A percentile compares a stretch with the other conserved stretches of the same genome.
phyloP scores from a whole-genome alignment of 345 rosid species.

The Lepidium sativum region DNA sequence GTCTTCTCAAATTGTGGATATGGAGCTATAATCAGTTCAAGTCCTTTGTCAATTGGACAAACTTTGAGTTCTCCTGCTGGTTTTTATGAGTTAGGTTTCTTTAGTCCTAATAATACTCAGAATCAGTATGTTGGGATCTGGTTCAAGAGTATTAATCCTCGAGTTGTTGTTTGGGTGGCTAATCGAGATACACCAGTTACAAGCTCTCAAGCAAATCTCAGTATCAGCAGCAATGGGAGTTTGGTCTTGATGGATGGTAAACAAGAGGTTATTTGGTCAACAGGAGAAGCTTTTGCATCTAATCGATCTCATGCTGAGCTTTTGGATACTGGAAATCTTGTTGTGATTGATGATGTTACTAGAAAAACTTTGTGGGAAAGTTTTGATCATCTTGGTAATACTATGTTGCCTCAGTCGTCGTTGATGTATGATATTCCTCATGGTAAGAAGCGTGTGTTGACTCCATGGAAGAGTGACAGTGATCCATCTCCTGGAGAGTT shows the following conservation, averaged over 20 bases:
- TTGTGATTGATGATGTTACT: conserved; percentile 17
- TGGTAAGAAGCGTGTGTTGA: conserved; percentile 12
- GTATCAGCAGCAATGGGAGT: conserved; percentile 13
- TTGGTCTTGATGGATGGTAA: conserved; percentile 5
- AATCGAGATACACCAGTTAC: conserved; percentile 15
- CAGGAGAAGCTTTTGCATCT: conserved; percentile 1
- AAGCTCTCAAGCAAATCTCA: conserved; percentile 5
- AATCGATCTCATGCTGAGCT: conserved; percentile 13
- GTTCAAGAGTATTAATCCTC: conserved; percentile 22
- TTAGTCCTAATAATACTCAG: conserved; percentile 15
- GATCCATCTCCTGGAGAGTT: conserved; percentile 22
- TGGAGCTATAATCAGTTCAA: conserved; percentile 18
- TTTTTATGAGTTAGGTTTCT: conserved; percentile 32
- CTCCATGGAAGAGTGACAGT: conserved; percentile 18
- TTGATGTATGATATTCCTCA: conserved; percentile 11
- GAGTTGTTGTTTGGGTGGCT: conserved; percentile 32
- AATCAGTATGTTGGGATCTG: conserved; percentile 40
- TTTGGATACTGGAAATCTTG: conserved; percentile 18
- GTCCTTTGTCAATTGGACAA: conserved; percentile 20
- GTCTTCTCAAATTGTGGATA: conserved; percentile 4
- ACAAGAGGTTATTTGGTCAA: conserved; percentile 17
- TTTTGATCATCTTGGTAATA: conserved; percentile 21
- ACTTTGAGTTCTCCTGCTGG: conserved; percentile 23
- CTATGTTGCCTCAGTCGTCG: conserved; percentile 18
- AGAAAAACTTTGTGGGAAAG: conserved; percentile 16